Evolutionary conservation across 1,139 yeast genomes (phyloP), one percentile per base, ranked within the genome.

Genomic region (Geotrichum armillariae): DNA sequence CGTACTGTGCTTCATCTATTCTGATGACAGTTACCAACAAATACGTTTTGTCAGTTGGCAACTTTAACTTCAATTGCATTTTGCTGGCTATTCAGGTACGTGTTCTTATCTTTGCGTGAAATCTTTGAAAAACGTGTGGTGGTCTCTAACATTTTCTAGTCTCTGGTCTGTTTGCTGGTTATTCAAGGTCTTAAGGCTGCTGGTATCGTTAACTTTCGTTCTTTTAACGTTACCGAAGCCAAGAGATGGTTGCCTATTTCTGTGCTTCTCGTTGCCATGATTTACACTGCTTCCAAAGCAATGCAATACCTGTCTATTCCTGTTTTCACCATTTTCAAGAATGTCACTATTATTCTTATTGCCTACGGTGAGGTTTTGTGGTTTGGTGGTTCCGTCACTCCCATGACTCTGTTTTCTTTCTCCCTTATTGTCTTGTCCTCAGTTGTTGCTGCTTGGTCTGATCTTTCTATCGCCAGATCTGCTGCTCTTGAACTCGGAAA

Each of bases 11-110:
- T 53, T 86, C 98, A 25, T 93, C 98, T 21, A 91, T 93, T 63
- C 73, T 91, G 70, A 93, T 93, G 99, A 93, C 99, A n/a, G 88
- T 91, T 56, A 91, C 98, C 56, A 93, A 93, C 78, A 93, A 93
- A 73, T 90, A 82, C 67, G 98, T 93, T 55, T 83, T 93, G 53
- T 83, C 91, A 43, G 93, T 91, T 41, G 77, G 79, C 57, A 71
- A 77, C 50, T 93, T 93, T 77, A 93, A 91, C 76, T 80, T 93
- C 79, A 89, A 90, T 75, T 90, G 90, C 68, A 83, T 93, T 64
- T 78, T 93, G 66, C 76, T 94, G 68, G 73, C 73, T 22, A 62
- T 72, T 21, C 73, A 69, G 60, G 65, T 61, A 60, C 17, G 56
- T 34, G 22, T 41, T 5, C 34, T 14, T 31, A 11, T 31, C 16